These are phyloP conservation scores for Cystoderma amianthinum DNA, from an alignment of 768 basidiomycete genomes.

Conservation along the genomic window DNA sequence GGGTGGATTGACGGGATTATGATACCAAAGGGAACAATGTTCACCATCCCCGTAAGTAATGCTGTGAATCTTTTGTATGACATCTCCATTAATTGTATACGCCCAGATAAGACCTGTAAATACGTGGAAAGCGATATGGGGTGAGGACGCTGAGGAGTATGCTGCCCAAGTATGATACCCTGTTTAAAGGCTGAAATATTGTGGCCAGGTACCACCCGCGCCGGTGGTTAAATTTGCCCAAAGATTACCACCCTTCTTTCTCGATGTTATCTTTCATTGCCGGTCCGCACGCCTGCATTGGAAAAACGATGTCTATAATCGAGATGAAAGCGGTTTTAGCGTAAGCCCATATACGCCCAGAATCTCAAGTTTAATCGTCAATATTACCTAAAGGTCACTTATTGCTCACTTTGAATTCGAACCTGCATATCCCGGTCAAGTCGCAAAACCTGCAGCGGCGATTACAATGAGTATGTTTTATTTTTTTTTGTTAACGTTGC, in stretches of 20 bases:
- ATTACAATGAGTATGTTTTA: slow-evolving; percentile 38
- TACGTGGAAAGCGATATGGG: slow-evolving; percentile 43
- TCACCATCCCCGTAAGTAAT: slow-evolving; percentile 30
- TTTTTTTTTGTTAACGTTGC: background rate
- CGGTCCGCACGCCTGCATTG: slow-evolving; percentile 39
- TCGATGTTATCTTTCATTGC: slow-evolving; percentile 34
- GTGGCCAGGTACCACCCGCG: slow-evolving; percentile 31
- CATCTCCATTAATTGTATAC: background rate
- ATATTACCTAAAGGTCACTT: slow-evolving; percentile 18
- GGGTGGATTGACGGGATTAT: slow-evolving; percentile 35
- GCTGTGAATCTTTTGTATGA: background rate
- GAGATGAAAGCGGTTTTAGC: slow-evolving; percentile 41
- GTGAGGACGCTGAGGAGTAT: slow-evolving; percentile 41
- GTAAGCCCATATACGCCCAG: slow-evolving; percentile 16
- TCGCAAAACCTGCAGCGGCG: slow-evolving; percentile 31
- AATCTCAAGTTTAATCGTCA: slow-evolving; percentile 4
- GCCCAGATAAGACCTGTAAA: slow-evolving; percentile 42
- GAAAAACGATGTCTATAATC: slow-evolving; percentile 38
- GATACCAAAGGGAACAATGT: slow-evolving; percentile 37
- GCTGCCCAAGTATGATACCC: slow-evolving; percentile 2
- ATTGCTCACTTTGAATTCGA: slow-evolving; percentile 38
- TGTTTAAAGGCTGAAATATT: background rate
- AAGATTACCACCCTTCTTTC: slow-evolving; percentile 23
- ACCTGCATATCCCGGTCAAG: slow-evolving; percentile 31
- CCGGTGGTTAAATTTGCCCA: slow-evolving; percentile 36